Base-by-base conservation (phyloP, 306 rosid species). In the Vachellia collinsii region DNA sequence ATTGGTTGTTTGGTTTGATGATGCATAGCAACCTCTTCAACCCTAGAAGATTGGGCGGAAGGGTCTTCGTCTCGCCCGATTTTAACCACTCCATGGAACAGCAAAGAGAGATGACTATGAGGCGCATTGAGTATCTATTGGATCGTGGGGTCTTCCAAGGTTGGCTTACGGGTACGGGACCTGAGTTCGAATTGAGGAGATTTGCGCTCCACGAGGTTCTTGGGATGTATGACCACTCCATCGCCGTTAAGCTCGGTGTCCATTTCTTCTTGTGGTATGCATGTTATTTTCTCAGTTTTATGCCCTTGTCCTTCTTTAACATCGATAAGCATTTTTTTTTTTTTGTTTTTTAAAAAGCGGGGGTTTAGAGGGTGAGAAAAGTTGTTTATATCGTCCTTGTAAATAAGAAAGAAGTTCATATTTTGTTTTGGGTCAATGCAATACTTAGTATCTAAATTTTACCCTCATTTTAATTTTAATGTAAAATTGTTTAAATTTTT, bases 51-150 rank as follows among this genome's bases (percentile, higher is more conserved):
- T 83, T 71, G 53, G 93, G 82, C 0, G 93, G 92, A 0, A 79
- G 89, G 11, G 86, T 91, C 8, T 94, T 92, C 37, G 89, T 94
- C 5, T 83, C 84, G 38, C 92, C 94, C 13, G 94, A 94, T 85
- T 94, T 82, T 71, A 94, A 94, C 84, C 97, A 90, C 37, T 73
- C 94, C 4, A 94, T 91, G 97, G 92, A 94, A 80, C 98, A 91
- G 73, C 98, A 92, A 80, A 77, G 97, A 16, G 92, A 91, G 79
- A 84, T 85, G 86, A 94, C 97, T 25, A 85, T 91, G 98, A 90
- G 79, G 81, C 91, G 98, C 44, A 87, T 94, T 64, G 82, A 1
- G 62, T 92, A 91, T 70, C 71, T 94, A 0, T 66, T 86, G 81
- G 90, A 91, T 69, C 90, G 79, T 1, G 97, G 97, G 10, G 91